phyloP scores from a whole-genome alignment of 257 asterid species.

The Solanum dulcamara region DNA sequence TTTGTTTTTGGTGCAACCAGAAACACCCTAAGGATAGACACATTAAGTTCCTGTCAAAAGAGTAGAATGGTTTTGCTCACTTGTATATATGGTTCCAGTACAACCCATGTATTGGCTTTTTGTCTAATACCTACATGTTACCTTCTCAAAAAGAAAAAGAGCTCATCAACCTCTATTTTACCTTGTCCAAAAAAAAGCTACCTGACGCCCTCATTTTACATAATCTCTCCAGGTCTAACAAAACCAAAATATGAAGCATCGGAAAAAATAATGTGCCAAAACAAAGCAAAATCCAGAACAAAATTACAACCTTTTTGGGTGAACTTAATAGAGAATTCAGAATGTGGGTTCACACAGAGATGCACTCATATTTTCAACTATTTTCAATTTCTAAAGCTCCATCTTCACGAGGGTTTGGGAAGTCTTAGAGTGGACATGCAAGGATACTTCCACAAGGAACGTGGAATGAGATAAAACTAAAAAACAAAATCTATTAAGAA shows the following conservation, averaged over 20 bases:
- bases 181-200: neutral
- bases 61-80: neutral
- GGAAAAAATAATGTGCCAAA: neutral
- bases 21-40: neutral
- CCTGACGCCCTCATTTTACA: neutral
- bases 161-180: neutral
- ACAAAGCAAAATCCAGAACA: neutral
- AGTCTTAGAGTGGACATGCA: neutral
- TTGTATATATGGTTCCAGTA: neutral
- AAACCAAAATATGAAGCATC: neutral
- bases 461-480: neutral
- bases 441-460: neutral
- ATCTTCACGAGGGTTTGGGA: neutral
- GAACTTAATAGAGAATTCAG: neutral
- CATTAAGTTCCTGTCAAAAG: neutral
- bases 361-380: neutral
- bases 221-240: neutral
- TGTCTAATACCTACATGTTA: neutral
- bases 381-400: neutral
- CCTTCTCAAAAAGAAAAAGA: neutral
- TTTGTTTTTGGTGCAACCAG: neutral
- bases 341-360: neutral
- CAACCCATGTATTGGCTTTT: neutral
- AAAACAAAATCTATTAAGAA: neutral
- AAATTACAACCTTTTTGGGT: neutral